Percentiles rank a stretch among this genome's conserved stretches.
These are phyloP conservation scores for Coelastrella sp. DNA, from an alignment of 139 green algal species.

Conservation along the genomic window DNA sequence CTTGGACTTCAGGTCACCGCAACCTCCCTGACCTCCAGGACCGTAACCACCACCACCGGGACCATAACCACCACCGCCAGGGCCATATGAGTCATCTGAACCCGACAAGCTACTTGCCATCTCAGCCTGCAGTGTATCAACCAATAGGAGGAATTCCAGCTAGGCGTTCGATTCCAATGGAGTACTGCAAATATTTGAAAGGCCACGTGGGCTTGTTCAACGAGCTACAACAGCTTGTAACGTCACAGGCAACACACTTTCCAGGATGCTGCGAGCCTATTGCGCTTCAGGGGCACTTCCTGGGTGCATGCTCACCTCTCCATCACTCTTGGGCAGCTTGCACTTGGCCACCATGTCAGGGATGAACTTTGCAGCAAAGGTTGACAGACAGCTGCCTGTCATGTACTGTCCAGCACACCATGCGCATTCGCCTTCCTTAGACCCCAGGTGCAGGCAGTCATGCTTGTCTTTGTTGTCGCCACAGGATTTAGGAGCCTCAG, in stretches of 20 bases:
- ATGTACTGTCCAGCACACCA: slow-evolving; percentile 26
- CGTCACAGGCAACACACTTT: neutral
- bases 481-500: slow-evolving; percentile 22
- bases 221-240: neutral
- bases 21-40: neutral
- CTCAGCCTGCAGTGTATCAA: neutral
- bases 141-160: too few relatives aligned
- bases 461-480: slow-evolving; percentile 34
- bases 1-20: slow-evolving; percentile 17
- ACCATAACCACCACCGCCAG: neutral
- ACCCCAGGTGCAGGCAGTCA: slow-evolving; percentile 13
- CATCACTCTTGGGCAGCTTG: slow-evolving; percentile 34
- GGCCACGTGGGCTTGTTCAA: neutral
- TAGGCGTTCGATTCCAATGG: too few relatives aligned
- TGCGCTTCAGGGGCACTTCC: neutral
- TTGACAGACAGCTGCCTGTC: neutral
- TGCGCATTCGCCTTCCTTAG: slow-evolving; percentile 30
- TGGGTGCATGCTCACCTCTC: neutral
- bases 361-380: neutral
- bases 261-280: too few relatives aligned
- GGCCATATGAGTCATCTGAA: neutral
- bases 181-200: too few relatives aligned
- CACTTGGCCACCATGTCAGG: slow-evolving; percentile 28
- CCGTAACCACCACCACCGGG: slow-evolving; percentile 7
- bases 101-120: neutral